Evolutionary conservation across 352 stramenopile genomes (phyloP), one percentile per base, ranked within the genome.

Genomic region (Pythium grandisporangium): DNA sequence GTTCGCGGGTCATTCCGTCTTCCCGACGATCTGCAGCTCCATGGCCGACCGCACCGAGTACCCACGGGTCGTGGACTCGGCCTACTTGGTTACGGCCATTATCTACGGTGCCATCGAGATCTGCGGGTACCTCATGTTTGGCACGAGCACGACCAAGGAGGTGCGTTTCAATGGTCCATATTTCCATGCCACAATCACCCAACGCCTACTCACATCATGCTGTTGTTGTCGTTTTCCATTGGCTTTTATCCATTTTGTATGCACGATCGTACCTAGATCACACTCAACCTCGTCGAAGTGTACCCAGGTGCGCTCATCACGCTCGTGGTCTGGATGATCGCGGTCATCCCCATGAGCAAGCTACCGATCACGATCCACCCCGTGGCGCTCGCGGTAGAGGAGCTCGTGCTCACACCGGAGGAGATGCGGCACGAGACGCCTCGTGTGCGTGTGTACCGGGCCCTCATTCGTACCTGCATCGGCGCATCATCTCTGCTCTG

Each of bases 11-110:
- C 81, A 94, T 61, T 90, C 79, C 21, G 76, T 90, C 24, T 93
- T 94, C 53, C 81, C 77, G n/a, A 87, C 74, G n/a, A 94, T 94
- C 43, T 92, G 84, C 51, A 82, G 69, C 56, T 91, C 81, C 32
- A 76, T 94, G 61, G 51, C 58, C 5, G 66, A 86, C 51, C 65
- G 66, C 22, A 33, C 51, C 6, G 45, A 79, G 40, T 94, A 87
- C 53, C 70, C 72, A 1, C 53, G 53, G 23, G 63, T 93, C 23
- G 57, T 93, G 35, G 63, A 91, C 56, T 48, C 84, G 20, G 70
- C 72, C 13, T 94, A 92, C 63, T 23, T 74, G 5, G 70, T 89
- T 30, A 64, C 76, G n/a, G 78, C 64, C 2, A 30, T 71, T 17
- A 70, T 89, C 17, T 94, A 94, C 56, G 69, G 55, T 25, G 59